These are phyloP conservation scores for Suhomyces panamericanus DNA, from an alignment of 1,139 yeast genomes.

Conservation along the genomic window DNA sequence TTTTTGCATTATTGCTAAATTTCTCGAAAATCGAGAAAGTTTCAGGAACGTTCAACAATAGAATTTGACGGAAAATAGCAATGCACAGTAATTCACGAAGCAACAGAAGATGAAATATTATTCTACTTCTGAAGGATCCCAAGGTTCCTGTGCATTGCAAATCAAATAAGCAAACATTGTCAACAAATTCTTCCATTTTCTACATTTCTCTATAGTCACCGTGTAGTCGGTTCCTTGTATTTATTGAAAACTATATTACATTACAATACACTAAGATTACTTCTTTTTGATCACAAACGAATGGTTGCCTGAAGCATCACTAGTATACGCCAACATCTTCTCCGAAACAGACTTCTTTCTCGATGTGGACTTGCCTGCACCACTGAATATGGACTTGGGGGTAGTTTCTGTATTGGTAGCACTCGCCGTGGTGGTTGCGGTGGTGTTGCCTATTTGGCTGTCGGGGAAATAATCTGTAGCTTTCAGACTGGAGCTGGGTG, in stretches of 20 bases:
- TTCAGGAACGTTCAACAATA: no score
- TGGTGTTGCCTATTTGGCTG: slow-evolving; percentile 6
- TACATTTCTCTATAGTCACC: no score
- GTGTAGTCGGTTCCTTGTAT: no score
- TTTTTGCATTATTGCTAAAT: no score
- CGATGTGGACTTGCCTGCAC: slow-evolving; percentile 28
- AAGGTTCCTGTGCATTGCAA: no score
- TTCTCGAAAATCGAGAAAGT: no score
- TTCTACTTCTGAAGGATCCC: no score
- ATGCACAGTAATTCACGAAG: no score
- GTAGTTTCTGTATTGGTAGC: slow-evolving; percentile 15
- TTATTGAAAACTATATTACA: slow-evolving; percentile 2
- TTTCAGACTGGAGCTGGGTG: slow-evolving; percentile 21
- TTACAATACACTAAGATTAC: slow-evolving; percentile 12
- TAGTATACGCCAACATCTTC: slow-evolving; percentile 44
- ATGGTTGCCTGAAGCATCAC: slow-evolving; percentile 45
- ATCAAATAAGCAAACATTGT: no score
- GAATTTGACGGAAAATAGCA: no score
- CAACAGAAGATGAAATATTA: no score
- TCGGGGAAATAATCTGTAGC: slow-evolving; percentile 17
- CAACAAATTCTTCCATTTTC: no score
- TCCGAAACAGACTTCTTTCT: slow-evolving; percentile 29
- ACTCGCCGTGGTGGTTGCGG: slow-evolving; percentile 6
- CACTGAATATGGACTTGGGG: slow-evolving; percentile 26
- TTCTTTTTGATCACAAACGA: slow-evolving; percentile 44